These are phyloP conservation scores for Paramecium octaurelia DNA, from an alignment of 73 alveolate genomes.

Conservation along the genomic window DNA sequence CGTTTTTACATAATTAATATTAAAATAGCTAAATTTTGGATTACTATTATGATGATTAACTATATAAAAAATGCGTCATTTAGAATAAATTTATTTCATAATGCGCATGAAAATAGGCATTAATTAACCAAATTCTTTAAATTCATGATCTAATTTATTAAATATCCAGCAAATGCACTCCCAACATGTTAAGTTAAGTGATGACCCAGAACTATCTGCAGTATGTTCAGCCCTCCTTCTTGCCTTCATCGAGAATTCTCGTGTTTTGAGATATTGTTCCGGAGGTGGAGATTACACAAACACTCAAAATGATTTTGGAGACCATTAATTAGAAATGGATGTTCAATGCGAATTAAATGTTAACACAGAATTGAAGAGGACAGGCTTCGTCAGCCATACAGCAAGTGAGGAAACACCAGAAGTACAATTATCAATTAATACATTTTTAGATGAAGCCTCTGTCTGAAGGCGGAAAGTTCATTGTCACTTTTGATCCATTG, in stretches of 20 bases:
- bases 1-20: background rate
- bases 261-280: background rate
- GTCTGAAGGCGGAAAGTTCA: slow-evolving; percentile 62
- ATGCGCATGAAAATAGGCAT: background rate
- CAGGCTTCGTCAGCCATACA: background rate
- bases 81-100: background rate
- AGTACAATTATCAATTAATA: background rate
- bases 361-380: background rate
- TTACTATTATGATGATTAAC: background rate
- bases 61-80: background rate
- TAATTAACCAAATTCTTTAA: background rate
- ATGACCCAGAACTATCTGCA: slow-evolving; percentile 15
- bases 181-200: slow-evolving; percentile 12
- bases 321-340: slow-evolving; percentile 16
- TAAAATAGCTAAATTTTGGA: background rate
- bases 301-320: slow-evolving; percentile 42
- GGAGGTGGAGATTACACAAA: slow-evolving; percentile 15
- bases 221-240: slow-evolving; percentile 1
- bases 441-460: background rate
- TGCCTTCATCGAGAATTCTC: background rate
- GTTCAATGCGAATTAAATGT: slow-evolving; percentile 21
- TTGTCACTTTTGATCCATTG: slow-evolving; percentile 77
- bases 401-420: slow-evolving; percentile 47
- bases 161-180: background rate
- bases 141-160: background rate